Percentiles rank a stretch among this genome's conserved stretches.
phyloP scores from a whole-genome alignment of 495 filamentous ascomycete genomes.

The Talaromyces stipitatus region DNA sequence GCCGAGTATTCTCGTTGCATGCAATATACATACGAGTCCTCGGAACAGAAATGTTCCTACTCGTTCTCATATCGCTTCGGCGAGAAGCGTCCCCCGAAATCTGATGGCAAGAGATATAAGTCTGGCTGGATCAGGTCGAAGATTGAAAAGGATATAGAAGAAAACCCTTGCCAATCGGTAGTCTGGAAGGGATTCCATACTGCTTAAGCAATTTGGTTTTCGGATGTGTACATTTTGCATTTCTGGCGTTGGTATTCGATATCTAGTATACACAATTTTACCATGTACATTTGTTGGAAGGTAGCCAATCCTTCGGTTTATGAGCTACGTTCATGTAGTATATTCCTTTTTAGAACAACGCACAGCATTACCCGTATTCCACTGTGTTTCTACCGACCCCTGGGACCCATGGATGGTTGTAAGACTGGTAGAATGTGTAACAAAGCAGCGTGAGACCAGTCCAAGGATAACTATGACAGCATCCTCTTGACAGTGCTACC shows the following conservation, averaged over 20 bases:
- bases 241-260: conserved; percentile 1
- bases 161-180: background rate
- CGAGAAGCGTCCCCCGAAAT: background rate
- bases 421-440: background rate
- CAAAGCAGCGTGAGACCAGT: too few species aligned
- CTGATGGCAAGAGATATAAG: background rate
- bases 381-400: background rate
- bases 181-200: conserved; percentile 4
- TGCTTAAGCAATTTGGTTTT: background rate
- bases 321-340: background rate
- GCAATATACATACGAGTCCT: conserved; percentile 10
- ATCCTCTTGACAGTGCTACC: too few species aligned
- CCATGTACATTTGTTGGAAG: background rate
- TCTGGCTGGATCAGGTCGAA: conserved; percentile 4
- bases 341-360: background rate
- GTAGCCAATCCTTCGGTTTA: background rate
- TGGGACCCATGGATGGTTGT: background rate
- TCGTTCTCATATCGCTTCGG: conserved; percentile 6
- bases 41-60: conserved; percentile 1
- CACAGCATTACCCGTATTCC: too few species aligned
- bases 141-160: conserved; percentile 3
- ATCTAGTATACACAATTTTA: background rate
- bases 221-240: background rate
- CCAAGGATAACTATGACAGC: too few species aligned
- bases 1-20: conserved; percentile 21